phyloP scores from a whole-genome alignment of 768 basidiomycete genomes.

The Pholiota molesta region DNA sequence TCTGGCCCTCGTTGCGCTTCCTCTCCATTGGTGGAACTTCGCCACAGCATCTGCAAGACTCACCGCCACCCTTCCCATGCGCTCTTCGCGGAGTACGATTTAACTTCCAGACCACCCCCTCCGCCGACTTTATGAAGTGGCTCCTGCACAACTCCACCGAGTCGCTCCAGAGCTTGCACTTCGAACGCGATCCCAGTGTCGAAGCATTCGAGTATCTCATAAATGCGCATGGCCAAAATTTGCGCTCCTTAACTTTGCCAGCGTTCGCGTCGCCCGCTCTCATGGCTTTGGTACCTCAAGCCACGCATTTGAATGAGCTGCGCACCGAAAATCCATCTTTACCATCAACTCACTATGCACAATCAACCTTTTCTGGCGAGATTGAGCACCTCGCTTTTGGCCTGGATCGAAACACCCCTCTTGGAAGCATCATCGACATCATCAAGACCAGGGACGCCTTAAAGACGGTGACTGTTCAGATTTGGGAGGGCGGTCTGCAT shows the following conservation, averaged over 20 bases:
- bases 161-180: slow-evolving; percentile 54
- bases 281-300: slow-evolving; percentile 47
- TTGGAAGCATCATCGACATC: slow-evolving; percentile 57
- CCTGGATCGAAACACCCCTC: slow-evolving; percentile 54
- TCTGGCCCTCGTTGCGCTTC: slow-evolving; percentile 60
- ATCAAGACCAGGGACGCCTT: slow-evolving; percentile 50
- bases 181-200: slow-evolving; percentile 61
- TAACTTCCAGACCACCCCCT: slow-evolving; percentile 67
- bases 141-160: slow-evolving; percentile 60
- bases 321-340: slow-evolving; percentile 56
- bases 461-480: slow-evolving; percentile 52
- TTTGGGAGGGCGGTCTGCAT: slow-evolving; percentile 53
- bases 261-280: slow-evolving; percentile 52
- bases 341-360: slow-evolving; percentile 47
- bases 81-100: slow-evolving; percentile 57
- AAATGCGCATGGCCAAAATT: slow-evolving; percentile 46
- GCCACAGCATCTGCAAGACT: slow-evolving; percentile 49
- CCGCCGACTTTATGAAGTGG: slow-evolving; percentile 68
- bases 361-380: slow-evolving; percentile 41
- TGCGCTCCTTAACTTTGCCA: slow-evolving; percentile 62
- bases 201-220: slow-evolving; percentile 60
- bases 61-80: slow-evolving; percentile 46
- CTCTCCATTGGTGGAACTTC: slow-evolving; percentile 63
- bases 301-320: slow-evolving; percentile 54
- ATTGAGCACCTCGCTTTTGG: slow-evolving; percentile 64